phyloP scores from a whole-genome alignment of 169 alveolate genomes.

The Cyclospora cayetanensis region DNA sequence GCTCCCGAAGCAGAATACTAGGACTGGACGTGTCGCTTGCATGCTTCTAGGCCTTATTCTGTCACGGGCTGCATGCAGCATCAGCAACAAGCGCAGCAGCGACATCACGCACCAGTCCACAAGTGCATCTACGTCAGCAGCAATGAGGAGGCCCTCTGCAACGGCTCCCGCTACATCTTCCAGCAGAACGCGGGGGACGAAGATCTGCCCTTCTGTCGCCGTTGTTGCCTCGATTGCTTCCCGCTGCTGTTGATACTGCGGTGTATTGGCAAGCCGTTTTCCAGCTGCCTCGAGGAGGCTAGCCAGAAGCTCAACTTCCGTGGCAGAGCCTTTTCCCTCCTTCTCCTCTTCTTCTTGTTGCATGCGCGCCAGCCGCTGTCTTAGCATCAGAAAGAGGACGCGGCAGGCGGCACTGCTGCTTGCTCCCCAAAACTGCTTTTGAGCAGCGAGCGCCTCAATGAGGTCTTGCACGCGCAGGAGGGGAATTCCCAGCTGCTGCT shows the following conservation, averaged over 20 bases:
- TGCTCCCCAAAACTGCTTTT: slow-evolving; percentile 25
- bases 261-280: neutral
- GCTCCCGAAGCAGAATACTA: neutral
- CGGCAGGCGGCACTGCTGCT: slow-evolving; percentile 60
- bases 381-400: neutral
- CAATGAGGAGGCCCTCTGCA: slow-evolving; percentile 42
- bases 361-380: slow-evolving; percentile 17
- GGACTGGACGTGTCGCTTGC: too few relatives aligned
- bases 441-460: neutral
- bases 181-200: slow-evolving; percentile 18
- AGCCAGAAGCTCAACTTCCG: slow-evolving; percentile 6
- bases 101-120: slow-evolving; percentile 29
- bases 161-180: slow-evolving; percentile 7
- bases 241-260: slow-evolving; percentile 39
- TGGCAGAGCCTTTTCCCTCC: neutral
- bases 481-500: slow-evolving; percentile 5
- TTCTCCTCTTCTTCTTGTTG: slow-evolving; percentile 32
- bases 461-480: slow-evolving; percentile 35
- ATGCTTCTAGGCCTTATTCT: too few relatives aligned
- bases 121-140: slow-evolving; percentile 44
- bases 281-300: slow-evolving; percentile 6
- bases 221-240: slow-evolving; percentile 31
- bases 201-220: slow-evolving; percentile 4
- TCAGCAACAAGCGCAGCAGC: neutral
- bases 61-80: too few relatives aligned